A percentile compares a stretch with the other conserved stretches of the same genome.
These are phyloP conservation scores for Lipomyces orientalis DNA, from an alignment of 805 yeast species.

Conservation along the genomic window DNA sequence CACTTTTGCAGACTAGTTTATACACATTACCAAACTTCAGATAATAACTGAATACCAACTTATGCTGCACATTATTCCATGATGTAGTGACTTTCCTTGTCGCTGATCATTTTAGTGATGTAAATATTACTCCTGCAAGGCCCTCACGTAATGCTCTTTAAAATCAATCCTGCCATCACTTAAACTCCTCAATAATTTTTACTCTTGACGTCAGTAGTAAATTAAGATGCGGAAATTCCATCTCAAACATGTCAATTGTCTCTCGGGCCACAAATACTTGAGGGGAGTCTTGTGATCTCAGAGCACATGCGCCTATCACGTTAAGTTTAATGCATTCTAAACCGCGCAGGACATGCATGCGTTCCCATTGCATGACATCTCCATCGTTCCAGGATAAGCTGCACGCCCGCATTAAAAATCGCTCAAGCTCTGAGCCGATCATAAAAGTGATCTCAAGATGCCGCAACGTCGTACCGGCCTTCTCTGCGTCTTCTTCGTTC, in stretches of 20 bases:
- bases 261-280: not conserved
- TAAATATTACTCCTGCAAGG: too few species aligned
- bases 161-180: not conserved
- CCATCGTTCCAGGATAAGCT: not conserved
- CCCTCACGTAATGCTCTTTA: too few species aligned
- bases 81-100: too few species aligned
- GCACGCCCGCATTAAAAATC: not conserved
- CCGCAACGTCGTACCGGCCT: not conserved
- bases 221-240: not conserved
- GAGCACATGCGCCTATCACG: not conserved
- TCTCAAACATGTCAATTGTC: not conserved
- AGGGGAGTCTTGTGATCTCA: not conserved
- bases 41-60: too few species aligned
- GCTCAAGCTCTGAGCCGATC: not conserved
- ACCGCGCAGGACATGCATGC: slow-evolving; percentile 4
- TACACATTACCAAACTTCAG: too few species aligned
- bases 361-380: not conserved
- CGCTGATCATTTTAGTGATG: too few species aligned
- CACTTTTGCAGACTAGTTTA: too few species aligned
- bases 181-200: not conserved
- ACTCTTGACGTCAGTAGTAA: not conserved
- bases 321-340: not conserved
- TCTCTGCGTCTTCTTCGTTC: slow-evolving; percentile 3
- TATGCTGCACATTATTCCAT: too few species aligned
- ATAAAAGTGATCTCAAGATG: not conserved